Base-by-base conservation (phyloP, 2,329 filamentous ascomycete genomes). In the Arthroderma sp. region DNA sequence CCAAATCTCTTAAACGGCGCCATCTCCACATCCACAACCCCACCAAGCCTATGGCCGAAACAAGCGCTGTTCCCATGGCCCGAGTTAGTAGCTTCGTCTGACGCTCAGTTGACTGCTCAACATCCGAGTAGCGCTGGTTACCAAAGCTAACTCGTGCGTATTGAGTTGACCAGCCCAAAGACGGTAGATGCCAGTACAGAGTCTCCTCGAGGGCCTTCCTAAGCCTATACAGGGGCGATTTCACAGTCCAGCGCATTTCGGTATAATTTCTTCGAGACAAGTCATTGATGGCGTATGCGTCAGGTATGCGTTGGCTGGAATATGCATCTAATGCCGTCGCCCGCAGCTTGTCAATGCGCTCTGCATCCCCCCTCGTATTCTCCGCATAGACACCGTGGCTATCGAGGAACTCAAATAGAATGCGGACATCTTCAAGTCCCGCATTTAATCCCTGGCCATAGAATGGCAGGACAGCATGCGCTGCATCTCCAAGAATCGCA, bases 381-480 rank as follows among this genome's bases (percentile, higher is more conserved):
- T 63, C 56, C 5, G 65, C 54, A 43, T 66, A 67, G 7, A 66
- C 62, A 1, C 71, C 67, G 52, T 87, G 71, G 52, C 77, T 75
- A 63, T 95, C 88, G 1, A 96, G 71, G 37, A 83, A 72, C 0
- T 80, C 77, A 63, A 94, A 98, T 1, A 98, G 75, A 4, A 94
- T 80, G 5, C 83, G 80, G 8, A 98, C 87, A 56, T 95, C 89
- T 66, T 98, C 91, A 36, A 98, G 77, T 0, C 91, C 91, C 0
- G 91, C 84, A 58, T 98, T 98, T 80, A 98, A 93, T 33, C 91
- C 91, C 62, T 98, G 91, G 0, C 91, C 91, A 62, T 96, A 98
- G 64, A 98, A 98, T 0, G 91, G 91, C 0, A 98, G 87, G 81
- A 98, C 95, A 46, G 93, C 91, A 61, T 98, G 91, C 0, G 91